These are phyloP conservation scores for Cucumis hystrix DNA, from an alignment of 306 rosid genomes.

Conservation along the genomic window DNA sequence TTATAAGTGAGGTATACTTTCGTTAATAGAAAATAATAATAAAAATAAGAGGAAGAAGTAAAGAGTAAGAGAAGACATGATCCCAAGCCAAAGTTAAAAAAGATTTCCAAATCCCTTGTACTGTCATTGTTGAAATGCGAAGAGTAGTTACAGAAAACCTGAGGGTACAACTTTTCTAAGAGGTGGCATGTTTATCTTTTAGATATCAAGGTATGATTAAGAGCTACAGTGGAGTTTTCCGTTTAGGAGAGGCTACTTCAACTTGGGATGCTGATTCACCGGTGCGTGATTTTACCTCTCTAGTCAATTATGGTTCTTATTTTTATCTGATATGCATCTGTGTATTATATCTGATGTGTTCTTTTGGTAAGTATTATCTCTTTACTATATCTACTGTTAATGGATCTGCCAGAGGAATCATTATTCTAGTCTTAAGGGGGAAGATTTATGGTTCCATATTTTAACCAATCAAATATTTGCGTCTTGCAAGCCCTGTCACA, in stretches of 20 bases:
- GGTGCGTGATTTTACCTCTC: slow-evolving; percentile 31
- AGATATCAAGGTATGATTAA: slow-evolving; percentile 93
- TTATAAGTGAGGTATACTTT: neutral
- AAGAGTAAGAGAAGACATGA: neutral
- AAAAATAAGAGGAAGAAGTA: too few species aligned
- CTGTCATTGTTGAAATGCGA: neutral
- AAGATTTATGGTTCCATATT: neutral
- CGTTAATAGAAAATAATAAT: neutral
- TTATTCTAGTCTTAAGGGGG: neutral
- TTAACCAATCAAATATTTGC: neutral
- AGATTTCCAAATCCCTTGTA: neutral
- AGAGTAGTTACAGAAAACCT: neutral
- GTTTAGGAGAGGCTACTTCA: slow-evolving; percentile 96
- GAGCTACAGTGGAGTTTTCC: slow-evolving; percentile 90
- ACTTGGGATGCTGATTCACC: slow-evolving; percentile 99
- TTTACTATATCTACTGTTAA: neutral
- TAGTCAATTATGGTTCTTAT: neutral
- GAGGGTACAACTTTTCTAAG: slow-evolving; percentile 4
- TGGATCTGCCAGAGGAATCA: neutral
- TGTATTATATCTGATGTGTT: neutral
- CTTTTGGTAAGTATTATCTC: neutral
- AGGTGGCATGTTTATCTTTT: slow-evolving; percentile 17
- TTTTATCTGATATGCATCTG: neutral
- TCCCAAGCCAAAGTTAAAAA: neutral
- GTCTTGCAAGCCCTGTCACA: neutral